These are phyloP conservation scores for Articulospora tetracladia DNA, from an alignment of 495 filamentous ascomycete genomes.

Conservation along the genomic window DNA sequence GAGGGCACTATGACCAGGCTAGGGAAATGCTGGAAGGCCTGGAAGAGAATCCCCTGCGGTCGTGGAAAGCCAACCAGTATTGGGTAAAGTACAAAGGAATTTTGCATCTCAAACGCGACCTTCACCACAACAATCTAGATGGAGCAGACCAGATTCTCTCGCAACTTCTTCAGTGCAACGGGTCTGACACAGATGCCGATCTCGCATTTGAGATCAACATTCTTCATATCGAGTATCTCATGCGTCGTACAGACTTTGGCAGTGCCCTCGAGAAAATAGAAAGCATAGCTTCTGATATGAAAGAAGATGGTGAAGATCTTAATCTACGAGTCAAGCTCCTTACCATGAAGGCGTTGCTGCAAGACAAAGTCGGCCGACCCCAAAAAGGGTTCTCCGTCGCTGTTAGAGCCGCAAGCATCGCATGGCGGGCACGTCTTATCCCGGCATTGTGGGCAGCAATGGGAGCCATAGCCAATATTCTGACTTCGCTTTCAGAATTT, in stretches of 20 bases:
- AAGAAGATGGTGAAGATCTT: slow-evolving; percentile 70
- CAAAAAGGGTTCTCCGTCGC: slow-evolving; percentile 81
- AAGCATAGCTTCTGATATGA: slow-evolving; percentile 55
- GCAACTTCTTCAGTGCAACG: slow-evolving; percentile 46
- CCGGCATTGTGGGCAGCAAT: slow-evolving; percentile 76
- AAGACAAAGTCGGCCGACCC: slow-evolving; percentile 64
- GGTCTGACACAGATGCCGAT: slow-evolving; percentile 56
- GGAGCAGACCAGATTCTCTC: slow-evolving; percentile 64
- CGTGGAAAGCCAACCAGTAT: slow-evolving; percentile 74
- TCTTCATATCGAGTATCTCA: slow-evolving; percentile 66
- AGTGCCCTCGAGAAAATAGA: slow-evolving; percentile 67
- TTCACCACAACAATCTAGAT: slow-evolving; percentile 67
- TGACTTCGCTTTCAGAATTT: slow-evolving; percentile 74
- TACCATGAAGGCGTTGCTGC: slow-evolving; percentile 69
- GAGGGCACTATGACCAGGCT: slow-evolving; percentile 69
- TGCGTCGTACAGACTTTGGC: slow-evolving; percentile 58
- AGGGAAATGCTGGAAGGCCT: slow-evolving; percentile 63
- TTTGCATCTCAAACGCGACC: slow-evolving; percentile 63
- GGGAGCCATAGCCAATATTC: slow-evolving; percentile 60
- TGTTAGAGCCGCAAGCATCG: slow-evolving; percentile 73
- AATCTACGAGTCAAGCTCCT: slow-evolving; percentile 72
- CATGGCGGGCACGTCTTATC: slow-evolving; percentile 67
- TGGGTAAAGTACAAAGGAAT: slow-evolving; percentile 72
- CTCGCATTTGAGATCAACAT: slow-evolving; percentile 65
- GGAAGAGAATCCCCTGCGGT: slow-evolving; percentile 60